phyloP scores from a whole-genome alignment of 441 rosid genomes.

The Capsella rubella region DNA sequence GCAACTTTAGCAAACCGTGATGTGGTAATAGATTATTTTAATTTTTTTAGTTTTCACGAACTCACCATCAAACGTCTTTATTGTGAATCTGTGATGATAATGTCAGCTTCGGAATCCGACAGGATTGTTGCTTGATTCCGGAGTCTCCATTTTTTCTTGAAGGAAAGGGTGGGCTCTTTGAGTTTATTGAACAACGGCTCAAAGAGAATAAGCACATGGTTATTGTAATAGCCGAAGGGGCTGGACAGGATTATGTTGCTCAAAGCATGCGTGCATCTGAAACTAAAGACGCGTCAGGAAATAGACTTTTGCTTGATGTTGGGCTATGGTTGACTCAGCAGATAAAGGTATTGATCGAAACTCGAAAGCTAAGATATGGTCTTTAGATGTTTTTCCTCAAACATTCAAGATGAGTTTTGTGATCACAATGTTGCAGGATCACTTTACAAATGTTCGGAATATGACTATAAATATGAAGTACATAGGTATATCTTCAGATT shows the following conservation, averaged over 20 bases:
- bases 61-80: conserved; percentile 11
- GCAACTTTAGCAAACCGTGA: conserved; percentile 82
- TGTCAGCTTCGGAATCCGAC: conserved; percentile 46
- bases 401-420: conserved; percentile 8
- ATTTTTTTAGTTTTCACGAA: conserved; percentile 5
- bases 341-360: conserved; percentile 57
- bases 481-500: conserved; percentile 62
- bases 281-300: conserved; percentile 73
- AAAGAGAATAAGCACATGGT: conserved; percentile 69
- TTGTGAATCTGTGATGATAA: not conserved
- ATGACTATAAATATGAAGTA: conserved; percentile 86
- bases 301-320: conserved; percentile 72
- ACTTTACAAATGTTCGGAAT: conserved; percentile 68
- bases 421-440: conserved; percentile 60
- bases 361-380: not conserved
- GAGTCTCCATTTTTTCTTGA: conserved; percentile 76
- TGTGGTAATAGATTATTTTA: conserved; percentile 60
- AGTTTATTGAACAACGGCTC: conserved; percentile 64
- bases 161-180: conserved; percentile 71
- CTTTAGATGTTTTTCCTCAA: not conserved
- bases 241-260: conserved; percentile 71
- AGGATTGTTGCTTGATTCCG: conserved; percentile 89
- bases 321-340: conserved; percentile 76
- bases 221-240: conserved; percentile 77
- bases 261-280: conserved; percentile 55